Base-by-base conservation (phyloP, 441 rosid species). In the Erodium moschatum region DNA sequence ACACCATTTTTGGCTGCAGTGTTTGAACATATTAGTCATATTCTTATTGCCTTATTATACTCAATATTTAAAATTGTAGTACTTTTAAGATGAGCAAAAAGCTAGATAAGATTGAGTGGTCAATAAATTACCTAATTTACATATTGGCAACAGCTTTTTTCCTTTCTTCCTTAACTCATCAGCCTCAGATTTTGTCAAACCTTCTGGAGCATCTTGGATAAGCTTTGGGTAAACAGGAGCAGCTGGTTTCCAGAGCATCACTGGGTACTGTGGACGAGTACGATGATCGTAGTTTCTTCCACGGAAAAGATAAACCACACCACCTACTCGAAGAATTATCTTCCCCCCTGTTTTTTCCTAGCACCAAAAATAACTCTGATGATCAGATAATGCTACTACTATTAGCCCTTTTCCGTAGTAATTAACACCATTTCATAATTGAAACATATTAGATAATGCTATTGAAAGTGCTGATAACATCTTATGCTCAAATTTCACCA, bases 231-330 rank as follows among this genome's bases (percentile, higher is more conserved):
- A 92, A 67, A 92, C 96, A 9, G 98, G 97, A 81, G 98, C 79
- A 72, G 98, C 97, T 56, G 98, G 97, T 73, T 90, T 90, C 98
- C 97, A 92, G 29, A 90, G 81, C 98, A 90, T 92, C 76, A 90
- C 69, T 0, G 97, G 98, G 62, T 84, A 86, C 70, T 80, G 85
- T 0, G 92, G 94, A 77, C 94, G 96, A 74, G 87, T 80, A 9
- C 84, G 81, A 78, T 86, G 81, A 40, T 89, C 81, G 69, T 92
- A 92, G 82, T 92, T 88, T 67, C 93, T 84, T 21, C 98, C 98
- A 46, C 94, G 81, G 69, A 88, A 92, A 69, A 92, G 91, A 75
- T 85, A 92, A 75, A 92, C 81, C 3, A 85, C 86, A 64, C 96
- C 96, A 58, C 96, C 98, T 13, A 80, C 80, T 78, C 89, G 80